A percentile compares a stretch with the other conserved stretches of the same genome.
Evolutionary conservation across 2,329 filamentous ascomycete species (phyloP).

Genomic region (Colletotrichum horii): DNA sequence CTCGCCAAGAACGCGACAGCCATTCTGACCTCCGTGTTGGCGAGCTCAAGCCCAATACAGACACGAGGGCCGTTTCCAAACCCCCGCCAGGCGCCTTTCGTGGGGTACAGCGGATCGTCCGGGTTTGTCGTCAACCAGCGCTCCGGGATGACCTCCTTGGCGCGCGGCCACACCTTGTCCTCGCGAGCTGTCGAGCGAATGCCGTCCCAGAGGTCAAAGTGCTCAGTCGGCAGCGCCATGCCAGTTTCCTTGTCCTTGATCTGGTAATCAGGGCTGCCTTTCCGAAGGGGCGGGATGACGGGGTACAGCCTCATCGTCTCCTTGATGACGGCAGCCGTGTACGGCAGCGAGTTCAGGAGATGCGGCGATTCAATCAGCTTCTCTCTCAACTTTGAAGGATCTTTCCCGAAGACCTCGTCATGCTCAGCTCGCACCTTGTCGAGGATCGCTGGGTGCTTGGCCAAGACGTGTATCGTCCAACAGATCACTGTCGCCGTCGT

Average conservation of each 20-base stretch:
- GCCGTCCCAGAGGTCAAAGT: conserved; percentile 27
- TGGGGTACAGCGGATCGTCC: conserved; percentile 13
- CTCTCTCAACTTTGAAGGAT: conserved; percentile 34
- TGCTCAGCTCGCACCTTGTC: conserved; percentile 32
- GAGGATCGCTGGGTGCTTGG: conserved; percentile 27
- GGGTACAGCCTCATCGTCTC: conserved; percentile 59
- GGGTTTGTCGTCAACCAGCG: conserved; percentile 38
- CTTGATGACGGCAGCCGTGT: conserved; percentile 59
- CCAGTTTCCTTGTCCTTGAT: conserved; percentile 39
- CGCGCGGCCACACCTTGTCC: conserved; percentile 39
- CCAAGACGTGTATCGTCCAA: conserved; percentile 29
- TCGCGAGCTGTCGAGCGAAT: conserved; percentile 27
- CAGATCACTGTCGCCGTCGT: conserved; percentile 39
- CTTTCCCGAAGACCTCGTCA: conserved; percentile 28
- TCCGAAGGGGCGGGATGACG: conserved; percentile 45
- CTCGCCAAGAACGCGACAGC: conserved; percentile 53
- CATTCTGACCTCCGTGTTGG: conserved; percentile 56
- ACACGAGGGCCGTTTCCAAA: conserved; percentile 58
- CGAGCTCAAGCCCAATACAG: conserved; percentile 62
- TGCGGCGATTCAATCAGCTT: conserved; percentile 43
- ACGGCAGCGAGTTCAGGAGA: conserved; percentile 53
- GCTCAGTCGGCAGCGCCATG: conserved; percentile 38
- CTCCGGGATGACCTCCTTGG: conserved; percentile 44
- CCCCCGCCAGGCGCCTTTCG: conserved; percentile 50
- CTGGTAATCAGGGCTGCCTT: conserved; percentile 32